Evolutionary conservation across 441 rosid species (phyloP), one percentile per base, ranked within the genome.

Genomic region (Pelargonium myrrhifolium): DNA sequence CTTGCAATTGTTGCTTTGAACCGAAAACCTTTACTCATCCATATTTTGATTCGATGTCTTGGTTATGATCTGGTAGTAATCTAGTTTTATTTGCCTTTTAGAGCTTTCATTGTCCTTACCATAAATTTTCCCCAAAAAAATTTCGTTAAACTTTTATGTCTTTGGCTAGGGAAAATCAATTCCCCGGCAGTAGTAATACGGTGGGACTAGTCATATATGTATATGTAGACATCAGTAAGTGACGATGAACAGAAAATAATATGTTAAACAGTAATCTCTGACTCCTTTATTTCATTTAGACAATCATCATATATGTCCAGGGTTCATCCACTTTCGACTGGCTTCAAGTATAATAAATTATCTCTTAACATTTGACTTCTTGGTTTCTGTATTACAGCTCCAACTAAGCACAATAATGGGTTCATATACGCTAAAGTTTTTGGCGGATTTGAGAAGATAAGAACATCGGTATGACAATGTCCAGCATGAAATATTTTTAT

Each of bases 381-480:
- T 51, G 24, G 40, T 45, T 35, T 24, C 39, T 70, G 28, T 39
- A 45, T 15, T 2, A 22, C 73, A 70, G 73, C 14, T 70, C 63
- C 73, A 62, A 22, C 40, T 49, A 51, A 64, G 62, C 58, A 70
- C 17, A 64, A 39, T 53, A 70, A 70, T 21, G 68, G 73, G 37
- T 70, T 70, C 68, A 70, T 70, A 40, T 70, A 63, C 21, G 68
- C 73, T 28, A 70, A 70, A 64, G 73, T 70, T 28, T 70, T 47
- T 1, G 73, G 73, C 21, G 73, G 73, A 70, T 70, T 70, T 70
- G 73, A 70, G 68, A 53, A 64, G 63, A 70, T 70, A 49, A 64
- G 73, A 9, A 70, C 47, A 64, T 70, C 68, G 73, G 73, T 70
- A 49, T n/a, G 68, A 17, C 64, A 12, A 59, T 40, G 6, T 40